These are phyloP conservation scores for Tolypocladium capitatum DNA, from an alignment of 2,329 filamentous ascomycete genomes.

Conservation along the genomic window DNA sequence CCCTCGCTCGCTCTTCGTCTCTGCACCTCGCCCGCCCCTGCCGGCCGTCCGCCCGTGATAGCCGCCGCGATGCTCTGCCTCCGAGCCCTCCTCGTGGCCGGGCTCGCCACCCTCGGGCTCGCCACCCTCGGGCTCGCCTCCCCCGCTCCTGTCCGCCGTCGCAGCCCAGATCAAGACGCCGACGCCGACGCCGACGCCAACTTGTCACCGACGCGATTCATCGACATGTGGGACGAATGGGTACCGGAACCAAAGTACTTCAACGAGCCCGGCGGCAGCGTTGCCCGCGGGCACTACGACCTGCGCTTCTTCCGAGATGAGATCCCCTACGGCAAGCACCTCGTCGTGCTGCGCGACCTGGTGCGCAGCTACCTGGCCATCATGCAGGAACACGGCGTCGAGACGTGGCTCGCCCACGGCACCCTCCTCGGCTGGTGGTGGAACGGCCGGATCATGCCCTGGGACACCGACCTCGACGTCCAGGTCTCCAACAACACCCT, in stretches of 20 bases:
- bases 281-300: constrained; percentile 61
- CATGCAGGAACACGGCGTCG: constrained; percentile 49
- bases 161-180: too few relatives aligned
- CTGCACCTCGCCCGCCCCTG: background rate
- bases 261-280: constrained; percentile 46
- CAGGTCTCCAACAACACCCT: constrained; percentile 61
- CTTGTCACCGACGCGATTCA: too few relatives aligned
- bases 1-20: background rate
- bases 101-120: background rate
- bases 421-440: constrained; percentile 83
- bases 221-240: too few relatives aligned
- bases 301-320: constrained; percentile 49
- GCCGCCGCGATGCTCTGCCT: background rate
- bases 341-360: constrained; percentile 53
- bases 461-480: constrained; percentile 77
- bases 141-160: background rate
- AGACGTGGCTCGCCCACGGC: constrained; percentile 81
- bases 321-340: constrained; percentile 54
- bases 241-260: constrained; percentile 41
- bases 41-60: background rate
- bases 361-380: constrained; percentile 61
- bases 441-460: constrained; percentile 65
- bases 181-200: too few relatives aligned
- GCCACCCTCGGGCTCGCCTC: background rate
- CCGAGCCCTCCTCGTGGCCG: background rate